Evolutionary conservation across 2,329 filamentous ascomycete genomes (phyloP), one percentile per base, ranked within the genome.

Genomic region (Cercospora sp.): DNA sequence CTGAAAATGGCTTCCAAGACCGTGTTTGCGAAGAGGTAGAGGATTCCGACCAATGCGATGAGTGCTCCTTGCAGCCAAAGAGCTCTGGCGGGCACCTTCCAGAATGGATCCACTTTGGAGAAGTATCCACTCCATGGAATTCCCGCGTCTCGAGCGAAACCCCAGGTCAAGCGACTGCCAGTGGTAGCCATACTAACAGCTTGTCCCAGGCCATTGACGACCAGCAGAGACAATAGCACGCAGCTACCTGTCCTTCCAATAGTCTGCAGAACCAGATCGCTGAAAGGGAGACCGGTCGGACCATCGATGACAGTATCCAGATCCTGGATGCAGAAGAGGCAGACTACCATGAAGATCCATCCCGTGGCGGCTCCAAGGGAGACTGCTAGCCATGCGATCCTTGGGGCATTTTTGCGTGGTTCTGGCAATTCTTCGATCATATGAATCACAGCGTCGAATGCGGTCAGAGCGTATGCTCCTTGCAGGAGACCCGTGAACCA

Each of bases 401-500:
- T 79, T 0, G 86, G 86, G 0, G 82, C 83, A 65, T 85, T 86
- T 39, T 77, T 82, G 31, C 84, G 77, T 1, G 86, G 85, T 3
- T 80, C 77, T 1, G 85, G 85, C 1, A 87, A 85, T 72, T 87
- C 85, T 70, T 87, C 86, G 2, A 86, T 83, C 79, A 87, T 83
- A 73, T 88, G 86, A 42, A 87, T 86, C 36, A 86, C 85, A 0
- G 85, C 84, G 72, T 88, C 86, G 69, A 87, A 87, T 1, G 85
- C 86, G 0, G 84, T 86, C 16, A 87, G 76, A 1, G 84, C 86
- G 64, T 87, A 87, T 0, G 86, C 86, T 1, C 84, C 83, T 70
- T 87, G 86, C 0, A 87, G 80, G 1, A 88, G 81, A 3, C 86
- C 86, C 0, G 83, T 82, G 70, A 88, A 87, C 84, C 85, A 87